A percentile compares a stretch with the other conserved stretches of the same genome.
These are phyloP conservation scores for Penicillium sp. DNA, from an alignment of 2,329 filamentous ascomycete species.

Conservation along the genomic window DNA sequence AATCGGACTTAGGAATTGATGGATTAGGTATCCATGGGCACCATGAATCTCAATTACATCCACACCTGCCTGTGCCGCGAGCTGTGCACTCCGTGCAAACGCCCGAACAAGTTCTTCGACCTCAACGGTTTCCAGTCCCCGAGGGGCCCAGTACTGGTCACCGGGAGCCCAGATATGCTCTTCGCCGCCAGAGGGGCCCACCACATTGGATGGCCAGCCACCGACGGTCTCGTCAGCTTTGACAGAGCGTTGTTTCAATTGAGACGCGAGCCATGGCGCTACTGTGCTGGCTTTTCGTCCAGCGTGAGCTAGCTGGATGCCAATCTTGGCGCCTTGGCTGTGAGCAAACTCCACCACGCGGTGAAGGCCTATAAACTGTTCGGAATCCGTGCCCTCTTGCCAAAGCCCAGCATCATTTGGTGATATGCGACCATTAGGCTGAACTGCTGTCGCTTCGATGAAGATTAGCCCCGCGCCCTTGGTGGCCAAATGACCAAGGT, in stretches of 20 bases:
- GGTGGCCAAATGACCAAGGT: conserved; percentile 73
- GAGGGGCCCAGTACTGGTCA: conserved; percentile 61
- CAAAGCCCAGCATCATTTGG: conserved; percentile 65
- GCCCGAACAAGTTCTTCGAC: conserved; percentile 63
- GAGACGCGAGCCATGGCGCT: conserved; percentile 46
- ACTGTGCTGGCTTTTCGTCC: conserved; percentile 62
- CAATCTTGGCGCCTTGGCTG: conserved; percentile 71
- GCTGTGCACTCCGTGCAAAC: conserved; percentile 58
- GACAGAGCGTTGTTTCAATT: conserved; percentile 20
- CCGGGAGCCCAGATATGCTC: conserved; percentile 61
- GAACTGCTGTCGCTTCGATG: conserved; percentile 74
- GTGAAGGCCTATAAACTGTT: conserved; percentile 67
- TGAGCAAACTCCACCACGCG: conserved; percentile 74
- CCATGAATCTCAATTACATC: conserved; percentile 77
- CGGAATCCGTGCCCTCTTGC: conserved; percentile 58
- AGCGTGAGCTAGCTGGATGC: conserved; percentile 78
- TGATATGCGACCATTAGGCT: conserved; percentile 75
- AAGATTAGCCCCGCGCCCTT: conserved; percentile 71
- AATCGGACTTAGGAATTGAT: conserved; percentile 66
- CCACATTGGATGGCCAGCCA: conserved; percentile 55
- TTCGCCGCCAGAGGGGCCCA: conserved; percentile 36
- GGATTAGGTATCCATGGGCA: conserved; percentile 75
- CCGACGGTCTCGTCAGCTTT: conserved; percentile 51
- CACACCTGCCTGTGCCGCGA: conserved; percentile 67
- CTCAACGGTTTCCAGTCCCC: conserved; percentile 64